Base-by-base conservation (phyloP, 108 stramenopile species). In the Skeletonema potamos region DNA sequence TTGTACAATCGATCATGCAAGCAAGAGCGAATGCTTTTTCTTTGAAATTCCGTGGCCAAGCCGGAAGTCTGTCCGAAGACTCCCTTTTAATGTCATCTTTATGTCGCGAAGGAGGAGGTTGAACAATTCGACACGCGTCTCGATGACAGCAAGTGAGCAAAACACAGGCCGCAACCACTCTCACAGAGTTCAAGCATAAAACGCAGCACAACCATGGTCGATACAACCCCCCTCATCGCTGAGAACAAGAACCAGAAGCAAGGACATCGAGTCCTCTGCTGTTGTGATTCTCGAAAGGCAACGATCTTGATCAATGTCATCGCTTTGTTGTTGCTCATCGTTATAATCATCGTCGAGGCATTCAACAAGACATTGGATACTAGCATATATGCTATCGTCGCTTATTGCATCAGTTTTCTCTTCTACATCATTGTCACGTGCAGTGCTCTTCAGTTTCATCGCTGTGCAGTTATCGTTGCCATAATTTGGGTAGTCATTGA, bases 211-310 rank as follows among this genome's bases (percentile, higher is more conserved):
- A 22, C 48, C 22, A 51, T 51, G 48, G 22, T 24, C 2, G 48
- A 51, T 24, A 20, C 48, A 51, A 51, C 48, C 22, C 68, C 68
- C 9, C 68, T 70, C 37, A 58, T 70, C 68, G 8, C 20, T 8
- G 48, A 18, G 2, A 56, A n/a, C 11, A 11, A 13, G 2, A 1
- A 58, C 33, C 26, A 46, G 36, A 70, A 70, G 58, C 37, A 27
- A 24, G 68, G 68, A 8, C 58, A 59, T 33, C 58, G 68, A 41
- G 58, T 70, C 58, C 58, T 70, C 58, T 70, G 68, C 58, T 70
- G 58, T 24, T 70, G 68, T 13, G 68, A 70, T 34, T 28, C 27
- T 17, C 58, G 68, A 1, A 70, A 70, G 43, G 68, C 37, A 8
- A n/a, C 15, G 1, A 70, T 70, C 0, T 6, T 70, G 34, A 17